phyloP scores from a whole-genome alignment of 2,329 filamentous ascomycete genomes.

The Fusarium haematococcum region DNA sequence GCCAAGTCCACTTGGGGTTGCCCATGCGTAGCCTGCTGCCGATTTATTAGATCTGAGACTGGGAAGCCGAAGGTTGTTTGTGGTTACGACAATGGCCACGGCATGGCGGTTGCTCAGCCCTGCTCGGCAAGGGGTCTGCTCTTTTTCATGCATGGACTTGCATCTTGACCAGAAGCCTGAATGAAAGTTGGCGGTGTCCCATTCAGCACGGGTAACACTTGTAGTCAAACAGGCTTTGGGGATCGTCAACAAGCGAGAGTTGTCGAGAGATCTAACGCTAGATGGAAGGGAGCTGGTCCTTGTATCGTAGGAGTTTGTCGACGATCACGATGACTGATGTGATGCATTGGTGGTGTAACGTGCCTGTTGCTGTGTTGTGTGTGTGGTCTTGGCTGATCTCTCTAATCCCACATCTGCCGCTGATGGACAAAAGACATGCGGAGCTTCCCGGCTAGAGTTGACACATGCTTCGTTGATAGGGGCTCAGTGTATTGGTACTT shows the following conservation, averaged over 20 bases:
- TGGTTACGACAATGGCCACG: constrained; percentile 20
- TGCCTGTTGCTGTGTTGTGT: not conserved
- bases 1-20: not conserved
- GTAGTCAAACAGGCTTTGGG: constrained; percentile 4
- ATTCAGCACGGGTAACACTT: not conserved
- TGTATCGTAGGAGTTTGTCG: not conserved
- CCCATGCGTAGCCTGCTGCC: not conserved
- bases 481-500: not conserved
- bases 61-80: not conserved
- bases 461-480: not conserved
- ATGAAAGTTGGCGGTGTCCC: not conserved
- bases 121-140: constrained; percentile 22
- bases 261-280: not conserved
- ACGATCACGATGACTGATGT: constrained; percentile 11
- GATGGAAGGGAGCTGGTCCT: not conserved
- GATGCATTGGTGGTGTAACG: constrained; percentile 9
- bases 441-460: constrained; percentile 7
- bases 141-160: not conserved
- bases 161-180: not conserved
- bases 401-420: constrained; percentile 11
- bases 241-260: constrained; percentile 2
- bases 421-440: constrained; percentile 8
- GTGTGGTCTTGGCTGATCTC: not conserved
- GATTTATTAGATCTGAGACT: not conserved
- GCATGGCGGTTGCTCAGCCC: constrained; percentile 38